A percentile compares a stretch with the other conserved stretches of the same genome.
Evolutionary conservation across 441 rosid genomes (phyloP).

Genomic region (Pelargonium exstipulatum): DNA sequence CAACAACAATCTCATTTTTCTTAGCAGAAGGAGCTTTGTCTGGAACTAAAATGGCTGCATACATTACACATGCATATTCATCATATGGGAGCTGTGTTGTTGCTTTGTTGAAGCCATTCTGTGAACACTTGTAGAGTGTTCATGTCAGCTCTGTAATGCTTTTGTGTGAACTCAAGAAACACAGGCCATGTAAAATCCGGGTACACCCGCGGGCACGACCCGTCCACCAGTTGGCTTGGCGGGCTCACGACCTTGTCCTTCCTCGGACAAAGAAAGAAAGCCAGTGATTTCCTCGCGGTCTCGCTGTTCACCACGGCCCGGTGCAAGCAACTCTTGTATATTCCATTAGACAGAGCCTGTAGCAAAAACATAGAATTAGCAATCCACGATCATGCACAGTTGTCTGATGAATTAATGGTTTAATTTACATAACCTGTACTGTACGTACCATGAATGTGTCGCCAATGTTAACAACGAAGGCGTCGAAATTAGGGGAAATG

Average conservation of each 20-base stretch:
- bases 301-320: conserved; percentile 82
- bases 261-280: conserved; percentile 86
- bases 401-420: no score
- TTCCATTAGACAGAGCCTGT: conserved; percentile 83
- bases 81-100: conserved; percentile 14
- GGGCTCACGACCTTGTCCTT: conserved; percentile 68
- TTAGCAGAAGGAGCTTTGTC: no score
- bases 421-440: conserved; percentile 12
- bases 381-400: no score
- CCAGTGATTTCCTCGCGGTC: conserved; percentile 77
- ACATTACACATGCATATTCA: not conserved
- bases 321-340: conserved; percentile 88
- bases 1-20: not conserved
- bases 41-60: not conserved
- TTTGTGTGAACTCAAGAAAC: conserved; percentile 86
- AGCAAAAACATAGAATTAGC: not conserved
- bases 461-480: conserved; percentile 90
- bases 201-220: conserved; percentile 41
- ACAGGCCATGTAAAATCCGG: conserved; percentile 94
- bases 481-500: conserved; percentile 58
- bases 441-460: conserved; percentile 79
- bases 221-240: conserved; percentile 56
- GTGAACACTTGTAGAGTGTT: conserved; percentile 74
- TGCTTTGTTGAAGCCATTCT: conserved; percentile 55
- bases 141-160: conserved; percentile 96